phyloP scores from a whole-genome alignment of 257 asterid genomes.

The Petrea volubilis region DNA sequence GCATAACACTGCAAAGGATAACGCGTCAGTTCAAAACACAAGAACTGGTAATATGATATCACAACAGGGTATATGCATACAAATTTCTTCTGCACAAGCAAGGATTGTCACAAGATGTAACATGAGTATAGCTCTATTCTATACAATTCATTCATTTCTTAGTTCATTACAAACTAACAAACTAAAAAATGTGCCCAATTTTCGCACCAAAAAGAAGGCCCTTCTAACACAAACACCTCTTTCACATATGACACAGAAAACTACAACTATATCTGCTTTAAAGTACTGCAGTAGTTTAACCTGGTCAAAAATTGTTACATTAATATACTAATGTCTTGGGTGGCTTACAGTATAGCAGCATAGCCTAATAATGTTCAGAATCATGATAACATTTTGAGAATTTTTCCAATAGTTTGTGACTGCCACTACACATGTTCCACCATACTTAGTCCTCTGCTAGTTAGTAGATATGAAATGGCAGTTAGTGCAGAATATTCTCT shows the following conservation, averaged over 20 bases:
- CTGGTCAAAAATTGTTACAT: background rate
- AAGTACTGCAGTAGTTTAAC: background rate
- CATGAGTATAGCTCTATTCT: background rate
- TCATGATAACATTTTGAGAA: background rate
- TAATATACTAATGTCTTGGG: background rate
- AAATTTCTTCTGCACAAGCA: conserved; percentile 15
- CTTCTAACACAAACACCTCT: background rate
- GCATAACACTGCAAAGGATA: conserved; percentile 76
- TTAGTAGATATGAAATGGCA: background rate
- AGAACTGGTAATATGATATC: background rate
- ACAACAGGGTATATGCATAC: background rate
- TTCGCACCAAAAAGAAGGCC: background rate
- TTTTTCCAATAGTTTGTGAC: background rate
- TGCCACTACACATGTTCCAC: background rate
- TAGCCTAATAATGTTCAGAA: background rate
- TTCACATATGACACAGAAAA: background rate
- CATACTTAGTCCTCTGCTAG: background rate
- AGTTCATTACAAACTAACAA: conserved; percentile 2
- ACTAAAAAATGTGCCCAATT: background rate
- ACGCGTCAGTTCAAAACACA: conserved; percentile 2
- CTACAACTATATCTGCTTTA: background rate
- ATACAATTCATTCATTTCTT: background rate
- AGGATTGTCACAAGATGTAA: background rate
- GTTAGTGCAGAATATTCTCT: background rate
- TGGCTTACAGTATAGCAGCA: background rate